Base-by-base conservation (phyloP, 257 asterid species). In the Rauvolfia tetraphylla region DNA sequence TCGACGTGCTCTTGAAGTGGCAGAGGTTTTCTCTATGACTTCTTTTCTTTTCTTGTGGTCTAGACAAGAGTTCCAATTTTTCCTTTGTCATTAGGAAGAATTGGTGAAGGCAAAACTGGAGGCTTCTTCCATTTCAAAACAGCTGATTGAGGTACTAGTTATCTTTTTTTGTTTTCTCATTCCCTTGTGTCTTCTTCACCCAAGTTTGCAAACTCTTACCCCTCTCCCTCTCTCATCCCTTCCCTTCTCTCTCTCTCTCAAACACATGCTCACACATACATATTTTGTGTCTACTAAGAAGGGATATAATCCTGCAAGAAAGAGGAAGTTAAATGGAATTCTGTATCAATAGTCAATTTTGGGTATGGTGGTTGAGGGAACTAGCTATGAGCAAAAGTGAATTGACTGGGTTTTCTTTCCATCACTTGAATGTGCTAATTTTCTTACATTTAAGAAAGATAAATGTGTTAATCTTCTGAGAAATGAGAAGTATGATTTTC, bases 41-140 rank as follows among this genome's bases (percentile, higher is more conserved):
- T 49, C 56, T 49, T 15, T 49, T 49, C 56, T 49, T 57, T 62
- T 49, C 41, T 36, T 73, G 63, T 67, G 51, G 71, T 54, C 13
- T 78, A 65, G 25, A 61, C 57, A 42, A 69, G 76, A 53, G 36
- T 56, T 61, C 76, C 82, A 68, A 84, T 51, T 41, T 73, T 71
- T 27, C 31, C 23, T 70, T 71, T 75, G 39, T 71, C 68, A 70
- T n/a, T 80, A 87, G 89, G 91, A 87, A 81, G 85, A 86, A 79
- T 75, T 86, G 79, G 54, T 86, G 82, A 86, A 83, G 76, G 88
- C 78, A 75, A 88, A 86, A 80, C 23, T 77, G 85, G 87, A 88
- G 79, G 86, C 85, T 62, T 65, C 86, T 73, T 79, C 81, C 58
- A 44, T 75, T 48, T 71, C 85, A 61, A 71, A 86, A 82, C 78